Conservation (phyloP, 2,329 filamentous ascomycete species). For the Alternaria gaisen region DNA sequence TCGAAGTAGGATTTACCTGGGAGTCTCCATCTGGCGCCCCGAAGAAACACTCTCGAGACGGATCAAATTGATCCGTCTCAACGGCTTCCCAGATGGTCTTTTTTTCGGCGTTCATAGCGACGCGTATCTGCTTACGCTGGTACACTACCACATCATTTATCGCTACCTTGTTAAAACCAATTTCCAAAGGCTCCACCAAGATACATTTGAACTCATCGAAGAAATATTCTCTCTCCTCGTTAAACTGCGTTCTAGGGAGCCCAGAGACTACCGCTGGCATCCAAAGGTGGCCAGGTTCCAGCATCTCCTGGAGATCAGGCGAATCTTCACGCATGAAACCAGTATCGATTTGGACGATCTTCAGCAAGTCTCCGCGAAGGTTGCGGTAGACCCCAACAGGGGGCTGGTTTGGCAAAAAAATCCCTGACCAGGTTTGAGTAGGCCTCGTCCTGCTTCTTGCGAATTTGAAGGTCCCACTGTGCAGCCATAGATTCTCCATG, state of each 20-base stretch:
- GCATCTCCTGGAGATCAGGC: background rate
- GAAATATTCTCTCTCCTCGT: background rate
- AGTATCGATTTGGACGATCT: background rate
- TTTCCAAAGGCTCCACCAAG: background rate
- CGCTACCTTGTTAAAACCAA: background rate
- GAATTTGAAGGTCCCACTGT: background rate
- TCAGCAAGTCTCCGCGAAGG: background rate
- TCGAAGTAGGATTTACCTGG: background rate
- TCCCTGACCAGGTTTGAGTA: background rate
- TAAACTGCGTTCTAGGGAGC: background rate
- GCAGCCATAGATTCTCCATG: background rate
- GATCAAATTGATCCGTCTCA: background rate
- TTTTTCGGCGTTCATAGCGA: background rate
- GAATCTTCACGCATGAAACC: background rate
- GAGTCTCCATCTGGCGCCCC: background rate
- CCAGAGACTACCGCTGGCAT: background rate
- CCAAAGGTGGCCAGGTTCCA: background rate
- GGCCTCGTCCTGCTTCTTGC: background rate
- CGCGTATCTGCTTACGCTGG: background rate
- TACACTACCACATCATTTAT: background rate
- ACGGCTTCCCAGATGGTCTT: background rate
- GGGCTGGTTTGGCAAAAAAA: background rate
- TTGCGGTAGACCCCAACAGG: constrained; percentile 2
- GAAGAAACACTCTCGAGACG: background rate
- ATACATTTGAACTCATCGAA: background rate